Evolutionary conservation across 768 basidiomycete genomes (phyloP), one percentile per base, ranked within the genome.

Genomic region (Hericium erinaceus): DNA sequence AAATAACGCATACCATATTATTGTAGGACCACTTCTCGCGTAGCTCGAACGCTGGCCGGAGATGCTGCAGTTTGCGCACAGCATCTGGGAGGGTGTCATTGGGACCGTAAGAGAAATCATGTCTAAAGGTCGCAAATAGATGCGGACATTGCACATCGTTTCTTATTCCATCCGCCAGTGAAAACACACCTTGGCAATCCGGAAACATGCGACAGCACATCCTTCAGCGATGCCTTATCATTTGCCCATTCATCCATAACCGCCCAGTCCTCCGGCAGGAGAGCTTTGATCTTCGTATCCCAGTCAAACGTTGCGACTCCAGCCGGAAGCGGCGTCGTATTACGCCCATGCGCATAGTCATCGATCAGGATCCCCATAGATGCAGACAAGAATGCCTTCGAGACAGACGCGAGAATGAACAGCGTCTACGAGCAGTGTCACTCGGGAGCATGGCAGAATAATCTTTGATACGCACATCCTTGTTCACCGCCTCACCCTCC

Each of bases 1-100:
- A 1, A 13, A 28, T 13, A 18, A 6, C 9, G 56, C 60, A 10
- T 52, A 69, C 72, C 33, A 69, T 64, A 46, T 76, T 75, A 60
- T 67, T 75, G 60, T 77, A 77, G 2, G 66, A 66, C 61, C 65
- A 76, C 20, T 62, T 64, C 51, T 76, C 65, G 13, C 75, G 69
- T 5, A 75, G 64, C 58, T 73, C 75, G 49, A 64, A 67, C 0
- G 69, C 65, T 0, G 72, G 72, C 8, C 62, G 64, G 6, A 75
- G 60, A 48, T 73, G 50, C 10, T 58, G 64, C 54, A 74, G 40
- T 15, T 69, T 63, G 15, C 16, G n/a, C 3, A 71, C 55, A 3
- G 60, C 24, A 18, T 48, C 55, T 1, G 22, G 2, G 1, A 33
- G n/a, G 24, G 48, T 61, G 24, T 58, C 56, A n/a, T 40, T 40